Percentiles rank a stretch among this genome's conserved stretches.
These are phyloP conservation scores for Mrakia gelida DNA, from an alignment of 768 basidiomycete species.

Conservation along the genomic window DNA sequence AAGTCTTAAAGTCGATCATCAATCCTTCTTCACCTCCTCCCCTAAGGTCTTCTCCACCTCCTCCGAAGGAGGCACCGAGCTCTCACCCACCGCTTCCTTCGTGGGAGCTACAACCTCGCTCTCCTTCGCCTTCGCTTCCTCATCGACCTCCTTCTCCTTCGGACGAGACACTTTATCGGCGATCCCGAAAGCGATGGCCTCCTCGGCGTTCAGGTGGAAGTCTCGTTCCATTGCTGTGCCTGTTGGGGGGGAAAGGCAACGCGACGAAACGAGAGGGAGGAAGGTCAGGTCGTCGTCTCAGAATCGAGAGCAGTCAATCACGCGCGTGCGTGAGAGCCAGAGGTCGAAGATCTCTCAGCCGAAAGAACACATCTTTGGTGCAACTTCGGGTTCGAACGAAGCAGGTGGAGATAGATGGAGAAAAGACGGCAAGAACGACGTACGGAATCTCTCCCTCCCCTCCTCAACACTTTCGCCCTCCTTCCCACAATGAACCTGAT, in stretches of 20 bases:
- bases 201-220: constrained; percentile 94
- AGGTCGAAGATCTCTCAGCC: too few relatives aligned
- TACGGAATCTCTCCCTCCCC: constrained; percentile 75
- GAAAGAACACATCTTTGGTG: too few relatives aligned
- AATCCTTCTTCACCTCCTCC: too few relatives aligned
- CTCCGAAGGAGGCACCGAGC: too few relatives aligned
- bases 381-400: too few relatives aligned
- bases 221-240: constrained; percentile 88
- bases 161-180: constrained; percentile 53
- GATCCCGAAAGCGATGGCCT: constrained; percentile 86
- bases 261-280: constrained; percentile 29
- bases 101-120: background rate
- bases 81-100: too few relatives aligned
- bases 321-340: too few relatives aligned
- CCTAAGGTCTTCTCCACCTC: too few relatives aligned
- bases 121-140: background rate
- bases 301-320: too few relatives aligned
- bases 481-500: constrained; percentile 76
- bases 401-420: too few relatives aligned
- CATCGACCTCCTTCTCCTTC: background rate
- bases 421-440: constrained; percentile 36
- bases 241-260: constrained; percentile 40
- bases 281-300: too few relatives aligned
- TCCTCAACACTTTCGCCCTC: constrained; percentile 60
- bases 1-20: too few relatives aligned